Evolutionary conservation across 2,329 filamentous ascomycete species (phyloP), one percentile per base, ranked within the genome.

Genomic region (Orbilia ellipsospora): DNA sequence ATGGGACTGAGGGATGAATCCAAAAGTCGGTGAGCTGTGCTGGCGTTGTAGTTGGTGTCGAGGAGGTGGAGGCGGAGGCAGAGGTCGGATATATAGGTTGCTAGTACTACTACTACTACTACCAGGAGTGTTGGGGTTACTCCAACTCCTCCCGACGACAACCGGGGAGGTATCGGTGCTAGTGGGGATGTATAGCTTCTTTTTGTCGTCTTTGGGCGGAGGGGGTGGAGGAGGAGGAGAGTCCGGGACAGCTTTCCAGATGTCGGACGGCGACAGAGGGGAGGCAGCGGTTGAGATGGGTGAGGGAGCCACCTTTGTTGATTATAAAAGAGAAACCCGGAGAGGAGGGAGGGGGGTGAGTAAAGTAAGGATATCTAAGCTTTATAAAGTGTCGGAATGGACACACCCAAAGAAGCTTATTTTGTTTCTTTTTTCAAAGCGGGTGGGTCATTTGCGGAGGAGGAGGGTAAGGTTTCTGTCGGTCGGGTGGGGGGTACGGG

Each of bases 241-340:
- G 64, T 75, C 72, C 54, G 72, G 72, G 44, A 75, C 64, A 60
- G 72, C 72, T 75, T 75, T 75, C 72, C 72, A 75, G 62, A 64
- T 62, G 64, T 69, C 59, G 64, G 72, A 75, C 15, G 72, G 64
- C 18, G 72, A 68, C 51, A 64, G 69, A 50, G 72, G 72, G 64
- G 72, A 68, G 50, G 72, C 64, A 68, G 72, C 65, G 59, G 72
- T 75, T 61, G 72, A 69, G 28, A 69, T 69, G 54, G 72, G 72
- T 75, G 64, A 75, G 64, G 72, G 72, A 75, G 72, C 72, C 72
- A 75, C 64, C 72, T 75, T 75, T 73, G 52, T 65, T 57, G 52
- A 54, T 45, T 72, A 56, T 63, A 31, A n/a, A 36, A 28, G 12
- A 18, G 12, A 18, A 12, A n/a, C 31, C 31, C 31, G 31, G 31